These are phyloP conservation scores for Coemansia sp. DNA, from an alignment of 192 early-diverging fungal species.

Conservation along the genomic window DNA sequence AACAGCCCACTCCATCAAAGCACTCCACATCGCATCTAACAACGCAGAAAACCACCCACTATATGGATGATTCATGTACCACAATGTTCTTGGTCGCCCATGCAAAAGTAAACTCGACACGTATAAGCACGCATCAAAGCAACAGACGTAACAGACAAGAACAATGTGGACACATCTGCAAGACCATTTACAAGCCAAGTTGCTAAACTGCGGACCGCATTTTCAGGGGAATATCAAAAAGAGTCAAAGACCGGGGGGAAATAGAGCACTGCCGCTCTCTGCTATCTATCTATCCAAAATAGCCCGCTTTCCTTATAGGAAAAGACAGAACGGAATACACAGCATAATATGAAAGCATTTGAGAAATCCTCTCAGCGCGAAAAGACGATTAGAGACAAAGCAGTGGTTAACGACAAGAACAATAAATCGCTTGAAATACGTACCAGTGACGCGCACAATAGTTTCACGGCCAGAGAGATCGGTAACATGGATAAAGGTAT, in stretches of 20 bases:
- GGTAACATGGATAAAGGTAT: constrained; percentile 99
- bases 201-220: constrained; percentile 40
- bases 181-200: background rate
- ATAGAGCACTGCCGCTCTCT: constrained; percentile 16
- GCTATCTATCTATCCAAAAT: constrained; percentile 1
- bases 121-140: background rate
- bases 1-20: background rate
- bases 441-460: constrained; percentile 97
- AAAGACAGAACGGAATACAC: background rate
- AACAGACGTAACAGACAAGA: constrained; percentile 17
- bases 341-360: background rate
- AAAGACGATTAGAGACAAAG: background rate
- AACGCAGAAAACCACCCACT: background rate
- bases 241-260: constrained; percentile 1
- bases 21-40: constrained; percentile 16
- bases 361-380: background rate
- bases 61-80: background rate
- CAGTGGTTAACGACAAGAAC: background rate
- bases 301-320: background rate
- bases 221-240: constrained; percentile 56
- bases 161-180: background rate
- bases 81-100: constrained; percentile 2
- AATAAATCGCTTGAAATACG: constrained; percentile 23
- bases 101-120: background rate
- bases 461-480: constrained; percentile 99